These are phyloP conservation scores for Talaromyces sp. DNA, from an alignment of 2,329 filamentous ascomycete species.

Conservation along the genomic window DNA sequence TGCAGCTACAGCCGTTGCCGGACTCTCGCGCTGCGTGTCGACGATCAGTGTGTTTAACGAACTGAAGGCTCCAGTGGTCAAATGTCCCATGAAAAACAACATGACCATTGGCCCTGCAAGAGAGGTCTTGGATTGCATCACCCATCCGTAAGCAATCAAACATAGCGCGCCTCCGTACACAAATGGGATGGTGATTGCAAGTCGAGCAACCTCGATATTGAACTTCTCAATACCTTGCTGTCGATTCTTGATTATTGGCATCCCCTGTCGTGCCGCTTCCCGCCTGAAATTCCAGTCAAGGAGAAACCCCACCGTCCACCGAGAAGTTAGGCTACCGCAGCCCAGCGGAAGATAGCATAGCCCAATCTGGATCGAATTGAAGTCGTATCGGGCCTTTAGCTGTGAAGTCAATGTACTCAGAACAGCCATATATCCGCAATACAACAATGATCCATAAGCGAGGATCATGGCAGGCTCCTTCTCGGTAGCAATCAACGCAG, in stretches of 20 bases:
- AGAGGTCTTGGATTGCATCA: slow-evolving; percentile 29
- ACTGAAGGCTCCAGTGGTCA: slow-evolving; percentile 24
- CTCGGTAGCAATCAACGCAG: slow-evolving; percentile 24
- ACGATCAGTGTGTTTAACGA: slow-evolving; percentile 8
- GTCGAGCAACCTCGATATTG: slow-evolving; percentile 40
- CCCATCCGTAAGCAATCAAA: slow-evolving; percentile 40
- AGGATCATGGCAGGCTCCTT: slow-evolving; percentile 6
- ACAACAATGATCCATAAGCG: slow-evolving; percentile 7
- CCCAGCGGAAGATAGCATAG: slow-evolving; percentile 43
- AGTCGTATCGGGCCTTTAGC: slow-evolving; percentile 33
- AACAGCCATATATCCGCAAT: slow-evolving; percentile 4
- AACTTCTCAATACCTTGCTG: slow-evolving; percentile 36
- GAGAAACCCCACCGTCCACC: slow-evolving; percentile 34
- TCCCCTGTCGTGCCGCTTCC: slow-evolving; percentile 27
- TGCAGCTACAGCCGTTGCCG: slow-evolving; percentile 41
- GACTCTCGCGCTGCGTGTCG: slow-evolving; percentile 28
- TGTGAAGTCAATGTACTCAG: slow-evolving; percentile 32
- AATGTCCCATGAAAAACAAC: slow-evolving; percentile 36
- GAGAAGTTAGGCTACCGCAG: slow-evolving; percentile 34
- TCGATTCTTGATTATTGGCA: slow-evolving; percentile 30
- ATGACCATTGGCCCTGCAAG: slow-evolving; percentile 34
- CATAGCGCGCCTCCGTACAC: background rate
- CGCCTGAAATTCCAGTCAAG: slow-evolving; percentile 42
- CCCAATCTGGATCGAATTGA: slow-evolving; percentile 39
- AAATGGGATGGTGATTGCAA: slow-evolving; percentile 36